These are phyloP conservation scores for Cladophialophora immunda DNA, from an alignment of 2,329 filamentous ascomycete genomes.

Conservation along the genomic window DNA sequence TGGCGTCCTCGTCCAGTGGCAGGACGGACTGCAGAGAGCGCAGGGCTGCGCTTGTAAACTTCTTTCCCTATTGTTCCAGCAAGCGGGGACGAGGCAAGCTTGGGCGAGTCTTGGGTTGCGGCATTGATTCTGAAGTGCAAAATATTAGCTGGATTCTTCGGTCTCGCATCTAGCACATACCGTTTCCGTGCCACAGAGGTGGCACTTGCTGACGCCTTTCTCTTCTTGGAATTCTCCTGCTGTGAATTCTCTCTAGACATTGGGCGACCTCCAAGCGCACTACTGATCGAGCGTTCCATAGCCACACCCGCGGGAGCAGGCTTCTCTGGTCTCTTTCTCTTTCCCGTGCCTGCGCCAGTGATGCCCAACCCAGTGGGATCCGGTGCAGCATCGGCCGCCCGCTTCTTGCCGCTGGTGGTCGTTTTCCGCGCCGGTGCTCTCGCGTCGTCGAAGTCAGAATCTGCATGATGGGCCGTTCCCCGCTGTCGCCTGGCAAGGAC, in stretches of 20 bases:
- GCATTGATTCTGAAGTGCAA: constrained; percentile 35
- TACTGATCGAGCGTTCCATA: constrained; percentile 75
- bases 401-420: constrained; percentile 70
- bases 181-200: constrained; percentile 71
- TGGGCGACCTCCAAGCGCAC: constrained; percentile 33
- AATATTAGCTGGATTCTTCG: constrained; percentile 5
- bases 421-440: constrained; percentile 61
- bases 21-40: constrained; percentile 67
- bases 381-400: constrained; percentile 62
- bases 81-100: constrained; percentile 78
- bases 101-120: constrained; percentile 69
- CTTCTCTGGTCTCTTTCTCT: constrained; percentile 73
- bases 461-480: constrained; percentile 67
- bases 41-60: constrained; percentile 66
- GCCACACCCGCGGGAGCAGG: constrained; percentile 49
- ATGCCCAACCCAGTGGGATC: constrained; percentile 69
- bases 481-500: constrained; percentile 63
- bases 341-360: constrained; percentile 65
- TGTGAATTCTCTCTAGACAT: constrained; percentile 42
- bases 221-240: constrained; percentile 42
- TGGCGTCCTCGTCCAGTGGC: constrained; percentile 77
- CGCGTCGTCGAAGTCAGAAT: constrained; percentile 80
- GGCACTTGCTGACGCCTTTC: constrained; percentile 44
- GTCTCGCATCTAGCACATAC: constrained; percentile 56
- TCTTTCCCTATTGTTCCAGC: constrained; percentile 72